Evolutionary conservation across 2,329 filamentous ascomycete species (phyloP).

Genomic region (Alternaria brassicae): DNA sequence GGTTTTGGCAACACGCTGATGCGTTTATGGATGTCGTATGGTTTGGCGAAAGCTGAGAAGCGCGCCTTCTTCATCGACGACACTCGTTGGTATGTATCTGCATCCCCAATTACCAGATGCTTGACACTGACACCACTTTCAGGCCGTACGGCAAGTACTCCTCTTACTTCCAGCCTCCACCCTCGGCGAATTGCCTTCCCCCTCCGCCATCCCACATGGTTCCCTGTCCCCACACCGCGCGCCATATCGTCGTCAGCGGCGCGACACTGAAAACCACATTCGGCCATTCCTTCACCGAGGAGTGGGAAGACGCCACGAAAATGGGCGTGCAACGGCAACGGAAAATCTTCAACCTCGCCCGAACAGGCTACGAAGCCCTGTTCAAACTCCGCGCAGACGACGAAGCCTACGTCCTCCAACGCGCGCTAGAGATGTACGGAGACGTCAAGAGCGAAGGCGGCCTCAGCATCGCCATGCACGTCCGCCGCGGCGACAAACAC

Average conservation of each 20-base stretch:
- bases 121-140: constrained; percentile 21
- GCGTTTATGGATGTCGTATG: constrained; percentile 84
- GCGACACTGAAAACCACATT: constrained; percentile 72
- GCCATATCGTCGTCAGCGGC: constrained; percentile 75
- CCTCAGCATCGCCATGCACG: constrained; percentile 73
- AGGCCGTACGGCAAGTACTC: constrained; percentile 78
- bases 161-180: constrained; percentile 73
- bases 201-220: constrained; percentile 78
- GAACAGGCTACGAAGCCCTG: constrained; percentile 74
- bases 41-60: constrained; percentile 75
- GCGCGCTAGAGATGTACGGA: constrained; percentile 64
- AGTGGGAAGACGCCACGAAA: constrained; percentile 60
- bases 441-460: constrained; percentile 57
- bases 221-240: constrained; percentile 78
- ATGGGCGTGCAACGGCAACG: constrained; percentile 62
- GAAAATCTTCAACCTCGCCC: constrained; percentile 72
- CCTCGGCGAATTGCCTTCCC: constrained; percentile 69
- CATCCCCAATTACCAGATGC: not conserved
- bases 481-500: constrained; percentile 80
- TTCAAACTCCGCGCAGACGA: constrained; percentile 75
- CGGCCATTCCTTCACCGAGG: constrained; percentile 63
- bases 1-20: constrained; percentile 80
- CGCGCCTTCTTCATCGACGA: constrained; percentile 86
- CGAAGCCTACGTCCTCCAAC: constrained; percentile 66
- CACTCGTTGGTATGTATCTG: constrained; percentile 66